These are phyloP conservation scores for Penicillium sp. DNA, from an alignment of 2,329 filamentous ascomycete genomes.

Conservation along the genomic window DNA sequence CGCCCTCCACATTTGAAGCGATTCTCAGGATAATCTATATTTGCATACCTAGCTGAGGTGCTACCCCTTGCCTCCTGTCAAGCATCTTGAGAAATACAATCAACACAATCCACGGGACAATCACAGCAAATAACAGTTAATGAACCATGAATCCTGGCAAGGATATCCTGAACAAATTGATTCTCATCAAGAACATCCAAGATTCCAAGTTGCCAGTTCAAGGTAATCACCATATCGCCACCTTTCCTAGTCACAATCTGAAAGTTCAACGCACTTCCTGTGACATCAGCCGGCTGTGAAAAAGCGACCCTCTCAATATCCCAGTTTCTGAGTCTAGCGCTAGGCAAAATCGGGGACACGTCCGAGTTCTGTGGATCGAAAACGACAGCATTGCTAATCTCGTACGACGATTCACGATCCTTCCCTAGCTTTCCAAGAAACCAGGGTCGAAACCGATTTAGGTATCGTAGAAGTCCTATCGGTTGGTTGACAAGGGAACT, in stretches of 20 bases:
- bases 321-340: background rate
- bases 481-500: background rate
- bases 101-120: too few relatives aligned
- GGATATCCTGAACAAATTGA: background rate
- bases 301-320: background rate
- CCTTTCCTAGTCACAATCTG: background rate
- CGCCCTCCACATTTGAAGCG: too few relatives aligned
- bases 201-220: slow-evolving; percentile 1
- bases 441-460: background rate
- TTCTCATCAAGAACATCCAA: background rate
- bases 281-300: background rate
- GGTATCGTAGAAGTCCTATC: background rate
- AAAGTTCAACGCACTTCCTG: background rate
- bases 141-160: background rate
- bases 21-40: too few relatives aligned
- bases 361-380: background rate
- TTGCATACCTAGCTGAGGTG: too few relatives aligned
- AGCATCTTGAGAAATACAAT: too few relatives aligned
- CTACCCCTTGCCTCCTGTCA: too few relatives aligned
- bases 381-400: background rate
- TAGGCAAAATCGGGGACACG: background rate
- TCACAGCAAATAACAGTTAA: background rate
- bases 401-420: background rate
- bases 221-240: background rate
- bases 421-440: background rate